Percentiles rank a stretch among this genome's conserved stretches.
Evolutionary conservation across 495 filamentous ascomycete genomes (phyloP).

Genomic region (Extremus antarcticus): DNA sequence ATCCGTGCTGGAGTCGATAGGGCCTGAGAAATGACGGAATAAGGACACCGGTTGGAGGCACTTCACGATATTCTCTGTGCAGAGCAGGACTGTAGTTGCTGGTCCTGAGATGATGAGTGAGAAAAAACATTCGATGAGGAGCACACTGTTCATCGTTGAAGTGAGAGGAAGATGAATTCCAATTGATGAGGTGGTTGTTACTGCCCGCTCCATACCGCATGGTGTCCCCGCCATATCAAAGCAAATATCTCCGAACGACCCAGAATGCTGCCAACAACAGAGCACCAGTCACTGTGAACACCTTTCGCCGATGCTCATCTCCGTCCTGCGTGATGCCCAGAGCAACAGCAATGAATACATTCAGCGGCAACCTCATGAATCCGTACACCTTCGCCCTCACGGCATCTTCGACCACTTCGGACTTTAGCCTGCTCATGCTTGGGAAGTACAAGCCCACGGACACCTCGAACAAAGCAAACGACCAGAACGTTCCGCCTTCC

Average conservation of each 20-base stretch:
- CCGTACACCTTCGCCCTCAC: constrained; percentile 43
- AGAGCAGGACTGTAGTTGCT: too few species aligned
- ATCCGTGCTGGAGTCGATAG: too few species aligned
- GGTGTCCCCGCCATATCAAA: too few species aligned
- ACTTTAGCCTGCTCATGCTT: constrained; percentile 40
- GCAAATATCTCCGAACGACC: background rate
- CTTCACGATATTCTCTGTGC: too few species aligned
- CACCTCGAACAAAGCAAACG: constrained; percentile 43
- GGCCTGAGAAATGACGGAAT: too few species aligned
- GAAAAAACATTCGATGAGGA: too few species aligned
- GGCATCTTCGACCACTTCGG: constrained; percentile 38
- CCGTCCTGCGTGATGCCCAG: constrained; percentile 37
- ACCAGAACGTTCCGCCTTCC: constrained; percentile 32
- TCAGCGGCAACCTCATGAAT: constrained; percentile 42
- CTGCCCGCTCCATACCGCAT: too few species aligned
- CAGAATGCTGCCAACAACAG: background rate
- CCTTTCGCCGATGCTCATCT: background rate
- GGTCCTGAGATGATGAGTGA: too few species aligned
- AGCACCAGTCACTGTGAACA: background rate
- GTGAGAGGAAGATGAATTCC: too few species aligned
- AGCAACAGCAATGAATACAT: constrained; percentile 43
- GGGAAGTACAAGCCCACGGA: constrained; percentile 47
- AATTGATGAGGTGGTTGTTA: too few species aligned
- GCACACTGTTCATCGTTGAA: too few species aligned
- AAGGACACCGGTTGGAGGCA: too few species aligned